Evolutionary conservation across 768 basidiomycete species (phyloP).

Genomic region (Lactifluus piperatus): DNA sequence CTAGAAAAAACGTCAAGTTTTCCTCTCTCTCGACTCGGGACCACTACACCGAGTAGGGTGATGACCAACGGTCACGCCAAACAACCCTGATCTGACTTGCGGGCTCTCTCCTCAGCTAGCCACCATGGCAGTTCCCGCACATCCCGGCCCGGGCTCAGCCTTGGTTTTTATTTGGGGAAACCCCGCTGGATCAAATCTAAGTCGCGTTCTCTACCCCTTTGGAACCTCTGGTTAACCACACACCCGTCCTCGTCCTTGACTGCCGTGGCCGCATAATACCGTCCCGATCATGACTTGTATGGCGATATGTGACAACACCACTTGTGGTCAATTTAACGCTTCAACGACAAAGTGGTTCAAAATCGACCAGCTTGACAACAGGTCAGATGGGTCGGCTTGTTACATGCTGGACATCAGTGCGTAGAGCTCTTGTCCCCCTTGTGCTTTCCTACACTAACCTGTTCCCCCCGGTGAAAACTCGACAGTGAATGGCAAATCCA

Average conservation of each 20-base stretch:
- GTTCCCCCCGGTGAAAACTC: background rate
- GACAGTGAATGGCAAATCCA: constrained; percentile 23
- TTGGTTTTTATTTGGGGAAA: constrained; percentile 47
- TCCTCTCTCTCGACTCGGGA: no score
- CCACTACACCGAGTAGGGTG: no score
- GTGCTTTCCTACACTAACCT: background rate
- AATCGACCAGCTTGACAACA: constrained; percentile 28
- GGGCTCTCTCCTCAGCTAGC: constrained; percentile 46
- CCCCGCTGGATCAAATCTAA: constrained; percentile 27
- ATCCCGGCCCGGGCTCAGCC: constrained; percentile 45
- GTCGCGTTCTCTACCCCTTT: background rate
- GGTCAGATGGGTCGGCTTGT: constrained; percentile 23
- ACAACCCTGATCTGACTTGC: constrained; percentile 50
- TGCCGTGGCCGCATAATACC: constrained; percentile 47
- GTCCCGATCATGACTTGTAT: constrained; percentile 74
- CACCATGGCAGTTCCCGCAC: constrained; percentile 40
- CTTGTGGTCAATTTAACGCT: constrained; percentile 54
- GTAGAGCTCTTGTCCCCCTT: constrained; percentile 5
- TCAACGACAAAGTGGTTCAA: constrained; percentile 68
- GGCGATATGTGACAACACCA: constrained; percentile 47
- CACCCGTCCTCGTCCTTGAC: background rate
- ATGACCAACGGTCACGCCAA: no score
- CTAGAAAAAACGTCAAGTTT: no score
- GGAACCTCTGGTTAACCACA: background rate
- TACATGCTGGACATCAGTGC: constrained; percentile 26